Evolutionary conservation across 306 rosid genomes (phyloP).

Genomic region (Acacia confusa): DNA sequence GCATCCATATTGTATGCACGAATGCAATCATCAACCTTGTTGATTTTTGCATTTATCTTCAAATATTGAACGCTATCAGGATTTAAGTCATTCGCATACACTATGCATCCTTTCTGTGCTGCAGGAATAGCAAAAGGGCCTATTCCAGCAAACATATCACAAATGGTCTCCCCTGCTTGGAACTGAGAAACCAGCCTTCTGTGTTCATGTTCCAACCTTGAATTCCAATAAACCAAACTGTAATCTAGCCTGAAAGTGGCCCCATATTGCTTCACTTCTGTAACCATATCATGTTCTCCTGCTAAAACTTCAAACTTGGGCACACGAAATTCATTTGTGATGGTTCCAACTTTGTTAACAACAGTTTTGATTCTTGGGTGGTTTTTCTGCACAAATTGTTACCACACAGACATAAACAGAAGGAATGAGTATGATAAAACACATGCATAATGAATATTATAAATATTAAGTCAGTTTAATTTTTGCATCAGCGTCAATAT

Average conservation of each 20-base stretch:
- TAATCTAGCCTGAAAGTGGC: constrained; percentile 90
- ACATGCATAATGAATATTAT: not conserved
- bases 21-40: constrained; percentile 68
- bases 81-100: constrained; percentile 93
- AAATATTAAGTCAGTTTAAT: constrained; percentile 23
- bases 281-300: constrained; percentile 72
- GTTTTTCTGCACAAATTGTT: constrained; percentile 66
- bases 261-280: constrained; percentile 96
- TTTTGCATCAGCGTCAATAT: constrained; percentile 13
- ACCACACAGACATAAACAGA: constrained; percentile 10
- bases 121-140: constrained; percentile 98
- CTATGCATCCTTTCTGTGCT: constrained; percentile 86
- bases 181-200: constrained; percentile 80
- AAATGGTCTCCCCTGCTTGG: constrained; percentile 69
- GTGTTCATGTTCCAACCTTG: constrained; percentile 97
- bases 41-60: constrained; percentile 76
- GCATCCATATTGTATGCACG: constrained; percentile 81
- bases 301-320: constrained; percentile 87
- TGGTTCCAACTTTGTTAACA: constrained; percentile 91
- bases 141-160: constrained; percentile 98
- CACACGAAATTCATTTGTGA: constrained; percentile 87
- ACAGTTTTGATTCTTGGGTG: constrained; percentile 89
- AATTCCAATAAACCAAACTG: constrained; percentile 94
- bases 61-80: constrained; percentile 78
- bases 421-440: constrained; percentile 19